Conservation (phyloP, 2,329 filamentous ascomycete species). For the Beauveria brongniartii region DNA sequence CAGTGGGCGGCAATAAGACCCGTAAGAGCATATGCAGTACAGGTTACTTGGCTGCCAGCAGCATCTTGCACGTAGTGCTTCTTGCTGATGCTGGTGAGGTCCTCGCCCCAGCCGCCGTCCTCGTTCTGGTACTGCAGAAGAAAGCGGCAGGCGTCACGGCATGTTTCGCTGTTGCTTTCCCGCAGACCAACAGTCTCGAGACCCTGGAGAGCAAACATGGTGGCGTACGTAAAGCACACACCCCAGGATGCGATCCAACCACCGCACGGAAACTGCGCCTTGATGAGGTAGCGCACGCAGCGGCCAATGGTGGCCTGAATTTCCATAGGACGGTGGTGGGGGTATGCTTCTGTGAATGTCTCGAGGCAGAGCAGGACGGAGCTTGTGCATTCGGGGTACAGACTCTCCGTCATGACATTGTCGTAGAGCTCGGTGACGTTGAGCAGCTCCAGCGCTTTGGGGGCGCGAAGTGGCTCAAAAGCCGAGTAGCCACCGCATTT, state of each 20-base stretch:
- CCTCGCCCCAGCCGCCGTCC: not conserved
- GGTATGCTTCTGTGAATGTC: constrained; percentile 67
- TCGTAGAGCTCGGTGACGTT: constrained; percentile 90
- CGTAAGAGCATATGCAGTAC: constrained; percentile 1
- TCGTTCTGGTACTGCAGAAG: constrained; percentile 49
- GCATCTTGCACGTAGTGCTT: no score
- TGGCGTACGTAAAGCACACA: constrained; percentile 88
- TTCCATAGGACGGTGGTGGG: constrained; percentile 63
- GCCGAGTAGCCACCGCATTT: constrained; percentile 70
- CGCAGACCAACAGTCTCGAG: constrained; percentile 67
- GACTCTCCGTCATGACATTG: constrained; percentile 88
- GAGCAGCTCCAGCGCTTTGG: constrained; percentile 63
- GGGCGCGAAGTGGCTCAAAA: constrained; percentile 72
- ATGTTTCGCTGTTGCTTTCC: constrained; percentile 58
- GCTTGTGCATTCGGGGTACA: constrained; percentile 88
- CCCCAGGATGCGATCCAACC: constrained; percentile 91
- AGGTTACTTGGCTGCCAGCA: not conserved
- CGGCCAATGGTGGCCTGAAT: constrained; percentile 60
- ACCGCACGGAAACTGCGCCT: constrained; percentile 63
- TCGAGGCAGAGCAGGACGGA: constrained; percentile 75
- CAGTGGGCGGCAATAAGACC: constrained; percentile 1
- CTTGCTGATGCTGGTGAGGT: not conserved
- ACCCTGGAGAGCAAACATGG: constrained; percentile 81
- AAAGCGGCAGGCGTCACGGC: constrained; percentile 69
- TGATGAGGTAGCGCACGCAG: constrained; percentile 69